Percentiles rank a stretch among this genome's conserved stretches.
Evolutionary conservation across 129 eudicot genomes (phyloP).

Genomic region (Tanacetum coccineum): DNA sequence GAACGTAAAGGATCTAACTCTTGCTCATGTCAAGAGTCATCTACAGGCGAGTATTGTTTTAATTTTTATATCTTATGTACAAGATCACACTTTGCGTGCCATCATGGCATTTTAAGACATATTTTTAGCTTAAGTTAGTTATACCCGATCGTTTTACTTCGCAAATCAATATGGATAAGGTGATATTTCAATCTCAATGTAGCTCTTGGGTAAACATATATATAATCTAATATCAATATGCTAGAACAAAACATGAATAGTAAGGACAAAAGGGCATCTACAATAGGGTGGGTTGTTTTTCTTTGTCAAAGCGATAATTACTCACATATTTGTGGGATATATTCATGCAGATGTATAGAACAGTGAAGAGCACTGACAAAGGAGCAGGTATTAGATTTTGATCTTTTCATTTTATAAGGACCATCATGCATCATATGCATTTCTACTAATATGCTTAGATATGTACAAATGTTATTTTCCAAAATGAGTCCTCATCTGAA

Average conservation of each 20-base stretch:
- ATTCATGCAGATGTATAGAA: constrained; percentile 94
- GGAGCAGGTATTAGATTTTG: constrained; percentile 51
- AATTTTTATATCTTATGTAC: background rate
- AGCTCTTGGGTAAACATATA: too few relatives aligned
- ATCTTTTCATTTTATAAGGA: constrained; percentile 24
- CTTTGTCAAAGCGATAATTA: background rate
- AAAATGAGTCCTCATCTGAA: constrained; percentile 10
- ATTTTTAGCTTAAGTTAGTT: too few relatives aligned
- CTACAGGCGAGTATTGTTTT: constrained; percentile 57
- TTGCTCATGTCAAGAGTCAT: constrained; percentile 96
- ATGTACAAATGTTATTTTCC: background rate
- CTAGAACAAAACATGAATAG: background rate
- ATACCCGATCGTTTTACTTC: too few relatives aligned
- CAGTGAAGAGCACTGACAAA: constrained; percentile 95
- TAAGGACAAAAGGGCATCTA: constrained; percentile 53
- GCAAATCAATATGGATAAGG: too few relatives aligned
- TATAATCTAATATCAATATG: too few relatives aligned
- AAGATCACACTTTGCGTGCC: constrained; percentile 7
- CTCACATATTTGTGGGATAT: constrained; percentile 24
- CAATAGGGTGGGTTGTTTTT: constrained; percentile 16
- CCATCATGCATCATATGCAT: constrained; percentile 21
- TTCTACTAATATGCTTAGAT: constrained; percentile 9
- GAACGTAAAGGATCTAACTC: constrained; percentile 96
- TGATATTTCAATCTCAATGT: too few relatives aligned
- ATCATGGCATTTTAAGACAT: background rate